Base-by-base conservation (phyloP, 257 asterid species). In the Catharanthus roseus region DNA sequence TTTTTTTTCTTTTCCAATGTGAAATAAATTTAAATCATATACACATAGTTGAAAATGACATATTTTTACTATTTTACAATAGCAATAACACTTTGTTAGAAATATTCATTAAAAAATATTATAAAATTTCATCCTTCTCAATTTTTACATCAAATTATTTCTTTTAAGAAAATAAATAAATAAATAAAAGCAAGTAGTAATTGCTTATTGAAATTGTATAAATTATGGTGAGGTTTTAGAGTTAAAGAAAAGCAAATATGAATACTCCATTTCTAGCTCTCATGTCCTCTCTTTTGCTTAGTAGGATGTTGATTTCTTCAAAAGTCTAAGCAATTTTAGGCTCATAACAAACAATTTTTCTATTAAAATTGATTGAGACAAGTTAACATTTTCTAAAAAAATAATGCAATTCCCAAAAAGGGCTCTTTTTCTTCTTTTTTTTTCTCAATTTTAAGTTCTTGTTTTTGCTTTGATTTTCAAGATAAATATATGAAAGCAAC, bases 241-340 rank as follows among this genome's bases (percentile, higher is more conserved):
- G 61, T 60, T 71, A 21, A 71, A 23, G 58, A 71, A 71, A 58
- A 44, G 75, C 75, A 71, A 58, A 71, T 58, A 71, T 71, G 68
- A 58, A 58, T n/a, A n/a, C n/a, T n/a, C n/a, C n/a, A n/a, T n/a
- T n/a, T n/a, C n/a, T n/a, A 29, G n/a, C 63, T 42, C 75, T 58
- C 16, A 42, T 41, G 74, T 70, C 74, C 44, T 56, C 19, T 55
- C n/a, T 29, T 31, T 42, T 41, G 2, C 42, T 42, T 41, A 5
- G 56, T n/a, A n/a, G n/a, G 74, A 41, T 9, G 57, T 71, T 71
- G 68, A 42, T 42, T 71, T 71, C 5, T 71, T 71, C 74, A 71
- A 28, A 57, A 71, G 16, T 58, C 47, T 42, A 71, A 34, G 57
- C 23, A 19, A 2, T 28, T 29, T 29, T n/a, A 19, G 13, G 26